Conservation (phyloP, 345 rosid genomes). For the Populus pruinosa region DNA sequence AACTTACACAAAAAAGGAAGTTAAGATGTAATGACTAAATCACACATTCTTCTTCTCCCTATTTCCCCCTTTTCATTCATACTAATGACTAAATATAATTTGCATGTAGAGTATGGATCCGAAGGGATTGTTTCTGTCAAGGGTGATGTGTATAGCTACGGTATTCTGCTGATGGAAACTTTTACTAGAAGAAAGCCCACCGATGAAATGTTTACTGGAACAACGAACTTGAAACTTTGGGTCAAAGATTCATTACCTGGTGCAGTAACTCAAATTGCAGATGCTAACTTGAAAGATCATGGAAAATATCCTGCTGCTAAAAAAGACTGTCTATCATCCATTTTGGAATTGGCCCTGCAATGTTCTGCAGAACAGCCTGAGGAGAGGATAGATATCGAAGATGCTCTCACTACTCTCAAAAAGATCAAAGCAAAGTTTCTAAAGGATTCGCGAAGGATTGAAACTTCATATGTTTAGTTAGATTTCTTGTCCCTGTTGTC, state of each 20-base stretch:
- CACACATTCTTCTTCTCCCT: not conserved
- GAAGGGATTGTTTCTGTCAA: slow-evolving; percentile 5
- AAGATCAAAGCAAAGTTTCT: not conserved
- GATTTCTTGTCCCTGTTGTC: no score
- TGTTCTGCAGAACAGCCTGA: not conserved
- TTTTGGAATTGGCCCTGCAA: not conserved
- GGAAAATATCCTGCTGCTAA: not conserved
- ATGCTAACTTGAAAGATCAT: not conserved
- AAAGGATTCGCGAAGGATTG: not conserved
- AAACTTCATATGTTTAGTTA: no score
- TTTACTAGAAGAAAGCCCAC: slow-evolving; percentile 12
- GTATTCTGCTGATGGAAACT: slow-evolving; percentile 11
- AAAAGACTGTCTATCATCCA: not conserved
- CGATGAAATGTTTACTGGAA: slow-evolving; percentile 1
- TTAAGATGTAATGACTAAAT: no score
- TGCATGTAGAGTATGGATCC: slow-evolving; percentile 11
- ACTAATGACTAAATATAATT: not conserved
- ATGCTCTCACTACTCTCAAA: not conserved
- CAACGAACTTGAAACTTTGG: not conserved
- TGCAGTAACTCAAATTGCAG: not conserved
- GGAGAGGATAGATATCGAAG: not conserved
- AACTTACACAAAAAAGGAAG: no score
- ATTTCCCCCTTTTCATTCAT: not conserved
- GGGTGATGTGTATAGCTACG: slow-evolving; percentile 14
- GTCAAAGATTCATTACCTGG: not conserved